Evolutionary conservation across 1,139 yeast genomes (phyloP).

Genomic region (Geotrichum carabidarum): DNA sequence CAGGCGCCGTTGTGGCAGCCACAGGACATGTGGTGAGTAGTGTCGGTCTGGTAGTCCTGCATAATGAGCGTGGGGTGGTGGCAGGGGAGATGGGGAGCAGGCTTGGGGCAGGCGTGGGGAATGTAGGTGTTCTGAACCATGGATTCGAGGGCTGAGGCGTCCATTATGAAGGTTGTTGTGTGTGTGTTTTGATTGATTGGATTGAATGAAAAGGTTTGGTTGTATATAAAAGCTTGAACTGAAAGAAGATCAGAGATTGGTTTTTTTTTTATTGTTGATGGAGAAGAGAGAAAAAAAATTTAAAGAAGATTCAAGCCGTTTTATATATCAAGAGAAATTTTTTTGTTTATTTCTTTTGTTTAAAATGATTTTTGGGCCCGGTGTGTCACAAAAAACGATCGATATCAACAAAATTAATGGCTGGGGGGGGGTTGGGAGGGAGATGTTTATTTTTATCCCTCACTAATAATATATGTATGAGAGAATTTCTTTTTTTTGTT

Average conservation of each 20-base stretch:
- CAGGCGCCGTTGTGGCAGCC: slow-evolving; percentile 48
- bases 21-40: slow-evolving; percentile 44
- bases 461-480: too few species aligned
- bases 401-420: too few species aligned
- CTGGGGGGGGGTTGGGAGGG: too few species aligned
- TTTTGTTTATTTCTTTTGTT: too few species aligned
- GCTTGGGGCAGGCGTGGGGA: slow-evolving; percentile 32
- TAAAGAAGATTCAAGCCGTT: neutral
- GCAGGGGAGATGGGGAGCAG: slow-evolving; percentile 37
- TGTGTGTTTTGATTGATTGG: neutral
- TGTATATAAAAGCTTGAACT: neutral
- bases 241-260: neutral
- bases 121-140: slow-evolving; percentile 45
- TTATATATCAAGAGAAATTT: neutral
- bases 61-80: slow-evolving; percentile 49
- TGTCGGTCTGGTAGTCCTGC: slow-evolving; percentile 44
- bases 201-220: neutral
- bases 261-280: neutral
- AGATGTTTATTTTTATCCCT: too few species aligned
- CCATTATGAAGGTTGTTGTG: slow-evolving; percentile 37
- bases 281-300: neutral
- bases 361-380: too few species aligned
- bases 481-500: too few species aligned
- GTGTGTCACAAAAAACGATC: too few species aligned
- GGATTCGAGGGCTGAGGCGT: slow-evolving; percentile 39